A percentile compares a stretch with the other conserved stretches of the same genome.
phyloP scores from a whole-genome alignment of 306 rosid species.

The Rosa lucieae region DNA sequence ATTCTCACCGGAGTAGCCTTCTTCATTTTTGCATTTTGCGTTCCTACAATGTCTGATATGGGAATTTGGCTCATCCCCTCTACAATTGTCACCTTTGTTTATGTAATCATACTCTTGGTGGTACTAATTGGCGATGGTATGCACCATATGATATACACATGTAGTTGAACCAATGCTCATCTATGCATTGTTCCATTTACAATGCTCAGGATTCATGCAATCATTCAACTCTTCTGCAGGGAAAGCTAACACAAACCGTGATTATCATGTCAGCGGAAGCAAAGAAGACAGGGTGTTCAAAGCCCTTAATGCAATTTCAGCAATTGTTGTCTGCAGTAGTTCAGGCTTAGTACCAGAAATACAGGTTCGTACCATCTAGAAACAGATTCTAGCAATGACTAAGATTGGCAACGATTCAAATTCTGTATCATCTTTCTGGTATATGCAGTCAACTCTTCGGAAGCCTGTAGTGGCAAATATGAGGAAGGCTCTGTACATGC shows the following conservation, averaged over 20 bases:
- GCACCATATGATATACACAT: slow-evolving; percentile 16
- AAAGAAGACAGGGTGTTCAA: slow-evolving; percentile 33
- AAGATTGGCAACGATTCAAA: background rate
- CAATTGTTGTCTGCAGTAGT: slow-evolving; percentile 45
- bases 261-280: slow-evolving; percentile 35
- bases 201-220: background rate
- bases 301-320: slow-evolving; percentile 52
- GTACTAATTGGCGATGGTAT: slow-evolving; percentile 42
- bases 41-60: slow-evolving; percentile 57
- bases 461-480: slow-evolving; percentile 50
- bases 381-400: background rate
- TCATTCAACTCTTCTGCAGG: slow-evolving; percentile 29
- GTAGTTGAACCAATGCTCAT: background rate
- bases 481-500: slow-evolving; percentile 47
- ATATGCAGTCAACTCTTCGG: slow-evolving; percentile 46
- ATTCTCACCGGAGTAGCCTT: slow-evolving; percentile 44
- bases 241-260: slow-evolving; percentile 24
- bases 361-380: slow-evolving; percentile 31
- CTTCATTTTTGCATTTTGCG: slow-evolving; percentile 38
- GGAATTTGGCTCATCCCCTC: slow-evolving; percentile 46
- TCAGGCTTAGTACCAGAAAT: slow-evolving; percentile 55
- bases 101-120: slow-evolving; percentile 29
- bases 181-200: background rate
- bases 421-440: background rate
- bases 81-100: slow-evolving; percentile 34